These are phyloP conservation scores for Daldinia sp. DNA, from an alignment of 2,329 filamentous ascomycete genomes.

Conservation along the genomic window DNA sequence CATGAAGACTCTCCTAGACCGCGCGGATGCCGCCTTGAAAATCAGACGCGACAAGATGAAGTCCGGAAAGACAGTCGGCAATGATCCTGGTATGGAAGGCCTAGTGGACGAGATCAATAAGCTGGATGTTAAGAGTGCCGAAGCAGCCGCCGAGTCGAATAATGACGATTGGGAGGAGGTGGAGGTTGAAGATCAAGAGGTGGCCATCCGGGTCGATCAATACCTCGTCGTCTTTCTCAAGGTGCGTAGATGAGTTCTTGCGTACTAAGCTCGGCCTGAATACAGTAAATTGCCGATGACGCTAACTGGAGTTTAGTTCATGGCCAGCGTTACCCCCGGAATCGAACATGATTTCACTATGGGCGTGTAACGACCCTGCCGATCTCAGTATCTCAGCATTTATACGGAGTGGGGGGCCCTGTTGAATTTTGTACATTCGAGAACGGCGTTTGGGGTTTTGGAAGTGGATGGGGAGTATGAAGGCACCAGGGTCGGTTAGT, in stretches of 20 bases:
- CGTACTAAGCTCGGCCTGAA: background rate
- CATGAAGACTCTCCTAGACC: constrained; percentile 97
- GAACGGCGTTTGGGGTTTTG: constrained; percentile 42
- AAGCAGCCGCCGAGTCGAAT: constrained; percentile 64
- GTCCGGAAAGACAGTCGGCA: constrained; percentile 63
- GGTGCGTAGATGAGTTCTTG: constrained; percentile 60
- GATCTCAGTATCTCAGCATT: constrained; percentile 18
- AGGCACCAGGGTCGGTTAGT: constrained; percentile 30
- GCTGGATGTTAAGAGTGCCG: constrained; percentile 67
- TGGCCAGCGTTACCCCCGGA: constrained; percentile 91
- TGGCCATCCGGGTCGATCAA: constrained; percentile 88
- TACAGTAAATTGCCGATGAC: background rate
- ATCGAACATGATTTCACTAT: constrained; percentile 99
- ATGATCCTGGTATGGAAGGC: constrained; percentile 78
- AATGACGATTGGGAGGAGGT: constrained; percentile 76
- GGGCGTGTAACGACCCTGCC: constrained; percentile 72
- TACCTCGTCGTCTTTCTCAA: constrained; percentile 90
- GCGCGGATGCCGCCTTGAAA: constrained; percentile 92
- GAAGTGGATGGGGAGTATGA: constrained; percentile 38
- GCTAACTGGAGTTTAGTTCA: constrained; percentile 65
- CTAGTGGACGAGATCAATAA: constrained; percentile 84
- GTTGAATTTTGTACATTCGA: constrained; percentile 22
- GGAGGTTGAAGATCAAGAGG: constrained; percentile 75
- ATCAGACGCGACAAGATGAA: constrained; percentile 85
- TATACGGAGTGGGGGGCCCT: constrained; percentile 41